Percentiles rank a stretch among this genome's conserved stretches.
Conservation (phyloP, 2,329 filamentous ascomycete species). For the Stenocarpella maydis region DNA sequence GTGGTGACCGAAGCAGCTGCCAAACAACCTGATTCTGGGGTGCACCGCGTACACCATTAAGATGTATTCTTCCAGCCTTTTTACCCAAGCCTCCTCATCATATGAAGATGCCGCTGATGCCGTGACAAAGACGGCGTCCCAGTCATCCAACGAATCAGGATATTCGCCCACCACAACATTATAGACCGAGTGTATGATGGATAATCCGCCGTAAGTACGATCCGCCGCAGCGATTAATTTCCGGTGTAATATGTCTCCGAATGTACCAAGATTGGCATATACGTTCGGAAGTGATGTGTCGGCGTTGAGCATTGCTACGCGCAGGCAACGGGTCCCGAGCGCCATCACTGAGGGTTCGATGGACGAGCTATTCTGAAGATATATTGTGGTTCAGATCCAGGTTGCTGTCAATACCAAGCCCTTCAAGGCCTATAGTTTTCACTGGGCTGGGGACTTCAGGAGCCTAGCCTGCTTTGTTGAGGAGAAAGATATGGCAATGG, state of each 20-base stretch:
- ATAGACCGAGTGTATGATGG: constrained; percentile 16
- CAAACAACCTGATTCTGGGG: constrained; percentile 7
- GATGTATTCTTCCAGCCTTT: constrained; percentile 17
- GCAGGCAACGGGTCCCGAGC: background rate
- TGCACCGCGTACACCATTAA: background rate
- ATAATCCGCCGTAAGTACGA: background rate
- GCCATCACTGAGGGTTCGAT: background rate
- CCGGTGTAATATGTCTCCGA: constrained; percentile 28
- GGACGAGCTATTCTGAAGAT: background rate
- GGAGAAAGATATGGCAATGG: background rate
- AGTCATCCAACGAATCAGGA: constrained; percentile 9
- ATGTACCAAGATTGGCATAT: constrained; percentile 28
- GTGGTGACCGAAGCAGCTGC: constrained; percentile 29
- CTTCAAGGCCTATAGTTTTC: background rate
- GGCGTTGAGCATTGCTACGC: constrained; percentile 32
- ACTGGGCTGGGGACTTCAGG: no score
- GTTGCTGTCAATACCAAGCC: background rate
- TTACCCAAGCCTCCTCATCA: constrained; percentile 12
- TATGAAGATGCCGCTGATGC: constrained; percentile 31
- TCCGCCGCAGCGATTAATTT: constrained; percentile 23
- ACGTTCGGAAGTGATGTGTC: constrained; percentile 30
- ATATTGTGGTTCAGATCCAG: background rate
- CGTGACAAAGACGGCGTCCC: constrained; percentile 29
- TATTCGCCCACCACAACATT: constrained; percentile 29
- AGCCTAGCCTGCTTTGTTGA: background rate